Evolutionary conservation across 2,329 filamentous ascomycete species (phyloP).

Genomic region (Colletotrichum sp.): DNA sequence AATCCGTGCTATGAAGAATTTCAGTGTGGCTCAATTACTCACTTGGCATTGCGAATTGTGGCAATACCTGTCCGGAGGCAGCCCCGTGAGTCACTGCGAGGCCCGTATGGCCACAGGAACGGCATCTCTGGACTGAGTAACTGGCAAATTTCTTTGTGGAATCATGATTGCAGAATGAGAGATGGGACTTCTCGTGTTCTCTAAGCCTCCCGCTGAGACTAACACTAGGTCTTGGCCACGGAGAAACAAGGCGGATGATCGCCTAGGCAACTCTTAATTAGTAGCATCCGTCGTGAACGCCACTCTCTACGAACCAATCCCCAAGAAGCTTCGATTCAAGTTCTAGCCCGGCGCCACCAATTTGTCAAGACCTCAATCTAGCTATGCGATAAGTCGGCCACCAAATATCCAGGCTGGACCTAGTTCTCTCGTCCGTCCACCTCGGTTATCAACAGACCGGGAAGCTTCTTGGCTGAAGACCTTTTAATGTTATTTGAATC

Average conservation of each 20-base stretch:
- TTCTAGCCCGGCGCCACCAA: slow-evolving; percentile 3
- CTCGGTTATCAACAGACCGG: not conserved
- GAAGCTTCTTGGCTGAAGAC: not conserved
- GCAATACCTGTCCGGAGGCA: not conserved
- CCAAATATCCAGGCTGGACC: not conserved
- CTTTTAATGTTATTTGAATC: not conserved
- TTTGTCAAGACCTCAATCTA: not conserved
- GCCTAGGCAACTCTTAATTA: not conserved
- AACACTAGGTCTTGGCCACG: not conserved
- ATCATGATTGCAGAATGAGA: not conserved
- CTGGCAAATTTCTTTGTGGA: not conserved
- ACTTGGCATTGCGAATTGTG: not conserved
- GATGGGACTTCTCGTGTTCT: not conserved
- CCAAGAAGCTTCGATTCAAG: not conserved
- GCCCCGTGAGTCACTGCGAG: not conserved
- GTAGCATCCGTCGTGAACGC: not conserved
- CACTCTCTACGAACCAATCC: not conserved
- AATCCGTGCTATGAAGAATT: not conserved
- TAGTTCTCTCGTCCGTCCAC: not conserved
- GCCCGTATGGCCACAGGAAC: not conserved
- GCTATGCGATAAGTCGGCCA: not conserved
- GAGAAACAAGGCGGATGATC: not conserved
- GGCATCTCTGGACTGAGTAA: not conserved
- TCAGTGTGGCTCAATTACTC: not conserved
- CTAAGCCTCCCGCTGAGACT: not conserved